phyloP scores from a whole-genome alignment of 2,329 filamentous ascomycete genomes.

The Parastagonospora nodorum region DNA sequence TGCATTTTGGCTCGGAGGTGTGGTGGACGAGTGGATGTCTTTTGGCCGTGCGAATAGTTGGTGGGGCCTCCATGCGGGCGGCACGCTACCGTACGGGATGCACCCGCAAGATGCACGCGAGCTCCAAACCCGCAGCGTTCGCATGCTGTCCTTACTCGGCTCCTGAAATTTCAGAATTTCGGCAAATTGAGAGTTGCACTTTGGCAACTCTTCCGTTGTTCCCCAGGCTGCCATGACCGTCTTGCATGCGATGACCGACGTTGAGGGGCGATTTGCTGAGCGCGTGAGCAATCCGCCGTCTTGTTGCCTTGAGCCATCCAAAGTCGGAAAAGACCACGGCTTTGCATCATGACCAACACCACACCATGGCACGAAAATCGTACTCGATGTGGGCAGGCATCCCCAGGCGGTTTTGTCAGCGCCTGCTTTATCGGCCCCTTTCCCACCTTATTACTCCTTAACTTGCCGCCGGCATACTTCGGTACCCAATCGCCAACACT shows the following conservation, averaged over 20 bases:
- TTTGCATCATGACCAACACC: too few relatives aligned
- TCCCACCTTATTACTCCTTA: neutral
- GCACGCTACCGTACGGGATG: constrained; percentile 18
- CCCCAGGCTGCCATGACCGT: neutral
- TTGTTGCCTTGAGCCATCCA: constrained; percentile 32
- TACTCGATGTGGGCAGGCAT: too few relatives aligned
- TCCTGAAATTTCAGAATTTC: constrained; percentile 8
- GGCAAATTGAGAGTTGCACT: neutral
- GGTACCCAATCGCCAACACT: neutral
- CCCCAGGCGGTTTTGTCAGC: too few relatives aligned
- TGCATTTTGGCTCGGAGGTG: constrained; percentile 16
- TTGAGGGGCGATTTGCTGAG: constrained; percentile 3
- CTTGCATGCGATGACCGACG: neutral
- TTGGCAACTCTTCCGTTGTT: constrained; percentile 10
- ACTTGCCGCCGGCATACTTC: neutral
- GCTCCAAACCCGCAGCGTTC: constrained; percentile 20
- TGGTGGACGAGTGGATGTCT: constrained; percentile 16
- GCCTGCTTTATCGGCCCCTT: constrained; percentile 6
- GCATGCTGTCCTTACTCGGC: constrained; percentile 15
- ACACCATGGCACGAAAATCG: too few relatives aligned
- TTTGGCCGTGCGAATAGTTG: constrained; percentile 24
- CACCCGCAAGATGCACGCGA: constrained; percentile 13
- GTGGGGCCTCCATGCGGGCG: constrained; percentile 20
- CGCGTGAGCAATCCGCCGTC: constrained; percentile 21
- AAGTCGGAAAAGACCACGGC: constrained; percentile 14